Evolutionary conservation across 2,329 filamentous ascomycete species (phyloP).

Genomic region (Aaosphaeria arxii): DNA sequence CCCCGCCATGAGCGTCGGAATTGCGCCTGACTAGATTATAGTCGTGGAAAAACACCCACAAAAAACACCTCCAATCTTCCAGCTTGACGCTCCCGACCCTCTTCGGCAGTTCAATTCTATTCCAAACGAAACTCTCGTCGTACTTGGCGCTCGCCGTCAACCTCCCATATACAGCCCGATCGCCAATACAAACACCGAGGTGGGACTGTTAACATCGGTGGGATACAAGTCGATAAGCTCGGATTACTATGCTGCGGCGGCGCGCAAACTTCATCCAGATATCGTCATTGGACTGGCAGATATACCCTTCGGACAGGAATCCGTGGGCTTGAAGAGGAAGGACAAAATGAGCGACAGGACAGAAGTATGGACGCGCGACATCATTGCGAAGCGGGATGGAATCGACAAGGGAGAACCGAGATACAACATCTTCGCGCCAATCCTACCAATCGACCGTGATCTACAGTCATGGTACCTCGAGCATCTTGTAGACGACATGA

Average conservation of each 20-base stretch:
- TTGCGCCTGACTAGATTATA: conserved; percentile 26
- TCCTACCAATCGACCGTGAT: conserved; percentile 72
- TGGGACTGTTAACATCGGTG: conserved; percentile 81
- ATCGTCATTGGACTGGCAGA: conserved; percentile 78
- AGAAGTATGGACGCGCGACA: conserved; percentile 73
- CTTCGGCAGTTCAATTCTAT: conserved; percentile 77
- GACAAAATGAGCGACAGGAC: conserved; percentile 84
- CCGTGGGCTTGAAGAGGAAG: conserved; percentile 68
- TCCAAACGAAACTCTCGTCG: conserved; percentile 60
- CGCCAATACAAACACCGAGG: conserved; percentile 65
- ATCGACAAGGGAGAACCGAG: conserved; percentile 24
- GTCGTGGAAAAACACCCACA: conserved; percentile 60
- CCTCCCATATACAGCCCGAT: conserved; percentile 69
- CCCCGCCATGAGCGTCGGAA: not conserved
- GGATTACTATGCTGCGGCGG: conserved; percentile 66
- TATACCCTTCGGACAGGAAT: conserved; percentile 55
- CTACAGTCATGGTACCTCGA: conserved; percentile 79
- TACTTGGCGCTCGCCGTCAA: conserved; percentile 75
- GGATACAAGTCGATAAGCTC: conserved; percentile 73
- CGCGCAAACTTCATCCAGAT: conserved; percentile 69
- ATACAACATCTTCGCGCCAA: conserved; percentile 54
- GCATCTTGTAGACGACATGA: conserved; percentile 64
- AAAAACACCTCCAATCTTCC: conserved; percentile 52
- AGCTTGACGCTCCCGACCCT: conserved; percentile 47
- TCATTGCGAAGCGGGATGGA: conserved; percentile 49